Base-by-base conservation (phyloP, 768 basidiomycete genomes). In the Rickenella mellea region DNA sequence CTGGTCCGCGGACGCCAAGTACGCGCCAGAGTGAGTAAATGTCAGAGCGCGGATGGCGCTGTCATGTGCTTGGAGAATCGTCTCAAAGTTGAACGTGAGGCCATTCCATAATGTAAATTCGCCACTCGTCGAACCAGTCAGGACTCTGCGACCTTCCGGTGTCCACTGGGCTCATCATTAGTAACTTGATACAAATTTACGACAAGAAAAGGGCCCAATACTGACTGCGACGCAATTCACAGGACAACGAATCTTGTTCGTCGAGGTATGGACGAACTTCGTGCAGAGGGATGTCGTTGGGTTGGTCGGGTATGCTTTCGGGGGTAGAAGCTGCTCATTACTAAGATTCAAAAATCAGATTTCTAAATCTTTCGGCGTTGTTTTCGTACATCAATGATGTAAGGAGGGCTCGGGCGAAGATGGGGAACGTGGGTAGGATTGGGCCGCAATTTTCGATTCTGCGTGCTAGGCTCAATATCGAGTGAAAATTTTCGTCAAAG, bases 81-180 rank as follows among this genome's bases (percentile, higher is more conserved):
- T 96, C 62, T 99, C 96, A 56, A 98, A 99, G 65, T 98, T 99
- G 78, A 98, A 99, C 0, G 96, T 97, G 19, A 94, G 72, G 21
- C 94, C 94, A 51, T 99, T 99, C 96, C 96, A 98, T 5, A 98
- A 74, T 1, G 94, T 98, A 63, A 99, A 97, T 64, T 98, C 96
- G 35, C 96, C 96, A 48, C 85, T 90, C 17, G 92, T 91, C 9
- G 92, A 93, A 14, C 96, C 96, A 2, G 96, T 98, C 36, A 98
- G 66, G 17, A 98, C 72, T 2, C 96, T 80, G 25, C 96, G 76
- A 42, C 83, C 91, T 65, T 98, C 94, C 1, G 96, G 96, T 14
- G 93, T 98, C 91, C 94, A 99, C 91, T 97, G 48, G 22, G 32
- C 31, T 17, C 19, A 46, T 19, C 28, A 47, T 10, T 39, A 38